These are phyloP conservation scores for Globisporangium emineosum DNA, from an alignment of 352 stramenopile species.

Conservation along the genomic window DNA sequence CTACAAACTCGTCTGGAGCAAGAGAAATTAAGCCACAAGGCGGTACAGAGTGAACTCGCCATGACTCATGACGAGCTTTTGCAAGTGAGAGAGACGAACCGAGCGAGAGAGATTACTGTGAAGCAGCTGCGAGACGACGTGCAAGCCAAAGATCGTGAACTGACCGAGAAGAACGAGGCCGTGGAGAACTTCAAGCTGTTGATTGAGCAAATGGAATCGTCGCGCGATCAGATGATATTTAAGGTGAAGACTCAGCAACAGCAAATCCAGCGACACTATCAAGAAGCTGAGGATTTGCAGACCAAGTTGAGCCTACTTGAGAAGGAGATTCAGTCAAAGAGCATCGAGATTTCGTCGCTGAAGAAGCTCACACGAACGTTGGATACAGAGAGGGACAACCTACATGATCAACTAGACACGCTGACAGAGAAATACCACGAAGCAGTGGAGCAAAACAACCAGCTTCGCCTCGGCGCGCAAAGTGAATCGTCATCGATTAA, in stretches of 20 bases:
- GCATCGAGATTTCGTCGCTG: slow-evolving; percentile 50
- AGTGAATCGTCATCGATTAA: slow-evolving; percentile 29
- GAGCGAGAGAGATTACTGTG: slow-evolving; percentile 49
- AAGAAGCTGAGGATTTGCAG: slow-evolving; percentile 53
- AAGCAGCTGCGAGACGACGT: slow-evolving; percentile 59
- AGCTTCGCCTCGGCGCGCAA: slow-evolving; percentile 36
- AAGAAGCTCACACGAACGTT: slow-evolving; percentile 69
- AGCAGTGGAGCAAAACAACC: slow-evolving; percentile 43
- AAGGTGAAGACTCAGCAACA: slow-evolving; percentile 76
- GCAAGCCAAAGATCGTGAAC: slow-evolving; percentile 43
- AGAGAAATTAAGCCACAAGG: slow-evolving; percentile 55
- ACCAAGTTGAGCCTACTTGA: slow-evolving; percentile 43
- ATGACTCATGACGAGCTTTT: slow-evolving; percentile 57
- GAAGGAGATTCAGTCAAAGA: slow-evolving; percentile 36
- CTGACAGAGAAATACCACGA: slow-evolving; percentile 74
- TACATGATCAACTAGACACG: slow-evolving; percentile 65
- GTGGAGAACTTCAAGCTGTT: slow-evolving; percentile 71
- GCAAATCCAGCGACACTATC: slow-evolving; percentile 50
- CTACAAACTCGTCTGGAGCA: slow-evolving; percentile 66
- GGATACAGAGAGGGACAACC: slow-evolving; percentile 68
- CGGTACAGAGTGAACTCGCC: slow-evolving; percentile 51
- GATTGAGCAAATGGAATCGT: slow-evolving; percentile 80
- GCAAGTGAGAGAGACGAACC: slow-evolving; percentile 49
- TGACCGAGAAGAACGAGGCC: slow-evolving; percentile 66
- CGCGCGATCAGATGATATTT: slow-evolving; percentile 75